Conservation (phyloP, 2,329 filamentous ascomycete species). For the Thelonectria blattea region DNA sequence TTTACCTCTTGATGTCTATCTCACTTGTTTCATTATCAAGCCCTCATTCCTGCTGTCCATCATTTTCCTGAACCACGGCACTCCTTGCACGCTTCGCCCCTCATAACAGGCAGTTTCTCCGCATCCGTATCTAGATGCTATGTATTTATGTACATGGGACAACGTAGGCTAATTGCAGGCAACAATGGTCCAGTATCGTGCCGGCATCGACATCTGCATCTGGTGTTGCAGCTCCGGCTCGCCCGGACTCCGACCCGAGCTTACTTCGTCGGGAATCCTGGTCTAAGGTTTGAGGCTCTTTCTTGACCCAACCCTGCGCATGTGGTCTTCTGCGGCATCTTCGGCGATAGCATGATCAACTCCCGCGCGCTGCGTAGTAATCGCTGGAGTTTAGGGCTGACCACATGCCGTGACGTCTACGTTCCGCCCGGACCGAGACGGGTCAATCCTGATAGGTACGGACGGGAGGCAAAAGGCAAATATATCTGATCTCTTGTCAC, state of each 20-base stretch:
- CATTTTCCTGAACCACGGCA: no score
- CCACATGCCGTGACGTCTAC: slow-evolving; percentile 23
- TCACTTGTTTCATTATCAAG: no score
- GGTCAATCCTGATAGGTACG: not conserved
- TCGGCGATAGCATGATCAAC: slow-evolving; percentile 24
- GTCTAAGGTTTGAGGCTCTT: slow-evolving; percentile 1
- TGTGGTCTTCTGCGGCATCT: slow-evolving; percentile 22
- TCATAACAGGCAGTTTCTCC: no score
- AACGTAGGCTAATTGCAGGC: not conserved
- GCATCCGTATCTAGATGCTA: no score
- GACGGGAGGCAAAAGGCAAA: not conserved
- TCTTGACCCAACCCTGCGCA: not conserved
- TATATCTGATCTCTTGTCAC: not conserved
- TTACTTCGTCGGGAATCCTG: not conserved
- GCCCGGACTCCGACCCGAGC: not conserved
- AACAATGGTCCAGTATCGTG: not conserved
- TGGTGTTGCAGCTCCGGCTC: not conserved
- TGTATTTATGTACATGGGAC: no score
- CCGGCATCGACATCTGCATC: not conserved
- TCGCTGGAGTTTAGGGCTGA: slow-evolving; percentile 21
- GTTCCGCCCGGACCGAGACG: slow-evolving; percentile 29
- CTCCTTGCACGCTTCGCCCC: no score
- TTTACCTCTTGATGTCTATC: no score
- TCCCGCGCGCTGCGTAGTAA: slow-evolving; percentile 3
- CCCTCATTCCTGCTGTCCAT: no score